Evolutionary conservation across 768 basidiomycete species (phyloP).

Genomic region (Boletus rex-veris): DNA sequence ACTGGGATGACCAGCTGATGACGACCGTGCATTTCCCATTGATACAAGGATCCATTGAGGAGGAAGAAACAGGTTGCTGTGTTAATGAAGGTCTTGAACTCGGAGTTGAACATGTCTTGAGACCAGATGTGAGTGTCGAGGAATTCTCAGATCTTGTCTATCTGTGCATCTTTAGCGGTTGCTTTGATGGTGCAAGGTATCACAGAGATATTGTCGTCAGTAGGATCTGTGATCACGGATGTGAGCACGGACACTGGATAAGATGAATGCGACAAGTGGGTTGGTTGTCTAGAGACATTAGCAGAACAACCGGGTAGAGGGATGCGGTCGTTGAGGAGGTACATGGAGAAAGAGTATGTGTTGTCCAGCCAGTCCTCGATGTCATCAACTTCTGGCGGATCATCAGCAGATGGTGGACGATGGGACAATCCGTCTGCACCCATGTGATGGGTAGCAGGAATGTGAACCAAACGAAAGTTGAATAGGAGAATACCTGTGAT

Average conservation of each 20-base stretch:
- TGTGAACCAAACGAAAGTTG: not conserved
- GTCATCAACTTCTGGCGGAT: not conserved
- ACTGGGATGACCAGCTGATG: no score
- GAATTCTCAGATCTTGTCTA: no score
- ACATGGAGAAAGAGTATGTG: not conserved
- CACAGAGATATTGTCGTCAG: no score
- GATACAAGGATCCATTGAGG: not conserved
- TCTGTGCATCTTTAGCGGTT: no score
- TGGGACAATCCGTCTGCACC: not conserved
- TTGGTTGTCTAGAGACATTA: no score
- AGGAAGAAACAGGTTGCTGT: not conserved
- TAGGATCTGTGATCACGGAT: no score
- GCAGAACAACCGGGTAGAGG: not conserved
- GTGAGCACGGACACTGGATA: no score
- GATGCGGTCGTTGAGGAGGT: not conserved
- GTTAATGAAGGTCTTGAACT: not conserved
- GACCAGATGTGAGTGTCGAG: no score
- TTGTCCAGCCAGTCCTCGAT: no score
- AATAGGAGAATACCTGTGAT: not conserved
- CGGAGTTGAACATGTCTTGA: not conserved
- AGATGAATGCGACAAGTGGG: accelerated
- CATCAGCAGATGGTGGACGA: not conserved
- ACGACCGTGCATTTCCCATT: not conserved
- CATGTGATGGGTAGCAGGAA: not conserved
- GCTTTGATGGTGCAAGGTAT: no score